Conservation (phyloP, 345 rosid species). For the Gossypioides kirkii region DNA sequence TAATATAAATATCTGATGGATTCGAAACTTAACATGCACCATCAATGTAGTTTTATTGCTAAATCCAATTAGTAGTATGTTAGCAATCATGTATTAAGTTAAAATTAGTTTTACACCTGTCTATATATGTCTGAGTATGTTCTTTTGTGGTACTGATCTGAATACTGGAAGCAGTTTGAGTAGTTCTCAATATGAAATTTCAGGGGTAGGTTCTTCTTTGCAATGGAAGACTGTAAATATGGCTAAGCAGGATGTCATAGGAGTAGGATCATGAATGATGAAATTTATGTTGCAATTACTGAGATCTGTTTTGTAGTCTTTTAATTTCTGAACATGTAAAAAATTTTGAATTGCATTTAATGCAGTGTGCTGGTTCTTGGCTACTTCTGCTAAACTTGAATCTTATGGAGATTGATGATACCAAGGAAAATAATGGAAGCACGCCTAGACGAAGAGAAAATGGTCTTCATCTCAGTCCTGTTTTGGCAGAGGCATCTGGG, state of each 20-base stretch:
- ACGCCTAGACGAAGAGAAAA: constrained; percentile 10
- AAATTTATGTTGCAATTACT: neutral
- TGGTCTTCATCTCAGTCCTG: constrained; percentile 31
- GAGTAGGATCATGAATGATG: neutral
- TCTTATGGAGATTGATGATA: constrained; percentile 27
- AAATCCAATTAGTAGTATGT: too few species aligned
- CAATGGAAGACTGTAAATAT: neutral
- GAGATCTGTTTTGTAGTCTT: neutral
- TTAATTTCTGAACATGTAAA: constrained; percentile 5
- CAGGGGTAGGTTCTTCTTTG: neutral
- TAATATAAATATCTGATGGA: neutral
- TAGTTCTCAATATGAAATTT: neutral
- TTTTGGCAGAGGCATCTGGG: constrained; percentile 45
- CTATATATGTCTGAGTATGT: too few species aligned
- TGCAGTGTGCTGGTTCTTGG: constrained; percentile 13
- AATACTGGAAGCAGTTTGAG: neutral
- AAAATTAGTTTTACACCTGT: too few species aligned
- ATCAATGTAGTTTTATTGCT: neutral
- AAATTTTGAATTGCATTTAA: constrained; percentile 2
- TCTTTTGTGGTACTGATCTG: neutral
- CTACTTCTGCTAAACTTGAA: constrained; percentile 25
- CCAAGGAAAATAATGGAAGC: constrained; percentile 24
- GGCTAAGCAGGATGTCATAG: neutral
- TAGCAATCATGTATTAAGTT: too few species aligned
- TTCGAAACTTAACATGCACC: neutral